Conservation (phyloP, 306 rosid genomes). For the Gleditsia sinensis region DNA sequence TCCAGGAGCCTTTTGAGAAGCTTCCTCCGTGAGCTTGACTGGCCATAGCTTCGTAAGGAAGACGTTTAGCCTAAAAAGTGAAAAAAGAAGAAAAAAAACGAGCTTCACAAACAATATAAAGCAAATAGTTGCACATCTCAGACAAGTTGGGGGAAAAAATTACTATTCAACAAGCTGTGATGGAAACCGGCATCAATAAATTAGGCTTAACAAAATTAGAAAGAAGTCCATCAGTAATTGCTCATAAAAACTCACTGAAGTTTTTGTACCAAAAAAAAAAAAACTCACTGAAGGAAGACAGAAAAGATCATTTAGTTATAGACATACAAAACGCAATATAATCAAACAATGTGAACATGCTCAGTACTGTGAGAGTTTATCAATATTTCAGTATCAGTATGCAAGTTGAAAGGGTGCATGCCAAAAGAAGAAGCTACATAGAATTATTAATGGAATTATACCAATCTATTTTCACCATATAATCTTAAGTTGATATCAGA, state of each 20-base stretch:
- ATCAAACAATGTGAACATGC: not conserved
- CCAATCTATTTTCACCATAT: constrained; percentile 10
- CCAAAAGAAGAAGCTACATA: constrained; percentile 2
- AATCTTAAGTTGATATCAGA: constrained; percentile 4
- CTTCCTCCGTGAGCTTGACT: constrained; percentile 59
- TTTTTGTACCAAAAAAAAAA: not conserved
- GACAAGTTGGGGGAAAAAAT: constrained; percentile 4
- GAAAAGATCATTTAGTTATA: not conserved
- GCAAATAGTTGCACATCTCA: constrained; percentile 8
- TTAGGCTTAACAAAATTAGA: not conserved
- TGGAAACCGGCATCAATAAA: constrained; percentile 13
- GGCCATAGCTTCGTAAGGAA: constrained; percentile 64
- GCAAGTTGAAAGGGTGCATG: not conserved
- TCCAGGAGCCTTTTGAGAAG: constrained; percentile 89
- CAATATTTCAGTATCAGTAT: constrained; percentile 16
- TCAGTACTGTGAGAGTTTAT: not conserved
- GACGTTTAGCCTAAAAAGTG: constrained; percentile 85
- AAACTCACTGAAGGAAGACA: not conserved
- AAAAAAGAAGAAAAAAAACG: too few species aligned
- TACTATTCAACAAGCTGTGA: not conserved
- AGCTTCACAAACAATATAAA: constrained; percentile 21
- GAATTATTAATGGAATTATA: not conserved
- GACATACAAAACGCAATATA: not conserved
- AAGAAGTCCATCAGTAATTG: constrained; percentile 21
- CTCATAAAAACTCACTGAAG: constrained; percentile 5